Evolutionary conservation across 495 filamentous ascomycete species (phyloP).

Genomic region (Stereocaulon alpinum): DNA sequence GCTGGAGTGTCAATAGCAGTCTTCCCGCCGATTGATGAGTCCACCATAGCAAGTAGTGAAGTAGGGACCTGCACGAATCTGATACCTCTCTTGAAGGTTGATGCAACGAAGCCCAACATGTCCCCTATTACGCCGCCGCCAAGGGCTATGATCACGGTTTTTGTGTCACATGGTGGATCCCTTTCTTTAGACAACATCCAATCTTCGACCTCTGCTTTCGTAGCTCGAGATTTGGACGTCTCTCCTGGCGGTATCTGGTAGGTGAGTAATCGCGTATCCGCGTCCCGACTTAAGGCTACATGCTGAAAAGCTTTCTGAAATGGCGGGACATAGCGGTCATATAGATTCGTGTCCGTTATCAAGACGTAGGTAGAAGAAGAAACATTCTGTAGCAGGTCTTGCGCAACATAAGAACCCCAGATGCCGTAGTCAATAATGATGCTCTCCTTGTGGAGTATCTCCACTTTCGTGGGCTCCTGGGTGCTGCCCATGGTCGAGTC

Average conservation of each 20-base stretch:
- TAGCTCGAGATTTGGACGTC: constrained; percentile 81
- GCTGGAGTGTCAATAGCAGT: constrained; percentile 88
- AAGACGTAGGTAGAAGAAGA: constrained; percentile 87
- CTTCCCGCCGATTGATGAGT: constrained; percentile 96
- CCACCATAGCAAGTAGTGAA: constrained; percentile 91
- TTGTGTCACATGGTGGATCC: constrained; percentile 65
- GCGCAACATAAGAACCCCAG: constrained; percentile 69
- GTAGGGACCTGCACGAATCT: constrained; percentile 95
- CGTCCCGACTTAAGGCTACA: constrained; percentile 17
- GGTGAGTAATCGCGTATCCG: constrained; percentile 60
- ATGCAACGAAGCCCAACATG: constrained; percentile 91
- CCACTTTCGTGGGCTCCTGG: constrained; percentile 30
- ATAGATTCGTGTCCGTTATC: constrained; percentile 90
- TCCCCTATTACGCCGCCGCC: constrained; percentile 98
- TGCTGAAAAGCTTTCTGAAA: constrained; percentile 65
- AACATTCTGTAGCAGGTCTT: constrained; percentile 69
- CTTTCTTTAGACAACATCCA: constrained; percentile 82
- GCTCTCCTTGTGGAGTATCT: constrained; percentile 58
- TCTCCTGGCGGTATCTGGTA: constrained; percentile 87
- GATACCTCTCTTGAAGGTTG: constrained; percentile 96
- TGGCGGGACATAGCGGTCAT: constrained; percentile 61
- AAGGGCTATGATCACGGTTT: constrained; percentile 88
- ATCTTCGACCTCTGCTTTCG: constrained; percentile 91
- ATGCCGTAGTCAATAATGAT: constrained; percentile 85
- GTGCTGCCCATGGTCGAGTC: not conserved